Evolutionary conservation across 331 rosid species (phyloP).

Genomic region (Dryas integrifolia): DNA sequence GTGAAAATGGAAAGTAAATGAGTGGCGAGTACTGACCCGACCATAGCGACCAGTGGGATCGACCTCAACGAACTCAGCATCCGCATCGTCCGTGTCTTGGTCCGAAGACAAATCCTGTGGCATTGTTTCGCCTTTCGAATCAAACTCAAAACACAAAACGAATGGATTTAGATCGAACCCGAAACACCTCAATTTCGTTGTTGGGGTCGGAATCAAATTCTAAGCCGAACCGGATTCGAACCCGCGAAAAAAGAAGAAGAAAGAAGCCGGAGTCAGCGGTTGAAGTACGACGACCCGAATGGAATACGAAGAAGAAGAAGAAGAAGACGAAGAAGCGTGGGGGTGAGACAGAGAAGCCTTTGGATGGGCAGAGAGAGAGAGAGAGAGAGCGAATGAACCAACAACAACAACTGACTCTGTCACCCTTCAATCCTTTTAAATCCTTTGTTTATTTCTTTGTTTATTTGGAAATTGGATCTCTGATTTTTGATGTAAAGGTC

Average conservation of each 20-base stretch:
- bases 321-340: background rate
- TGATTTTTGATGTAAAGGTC: too few species aligned
- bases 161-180: constrained; percentile 4
- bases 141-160: background rate
- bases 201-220: background rate
- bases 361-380: background rate
- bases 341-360: constrained; percentile 9
- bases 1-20: background rate
- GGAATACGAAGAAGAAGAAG: background rate
- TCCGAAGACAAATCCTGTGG: constrained; percentile 54
- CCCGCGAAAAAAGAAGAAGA: background rate
- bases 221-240: background rate
- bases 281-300: too few species aligned
- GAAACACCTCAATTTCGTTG: constrained; percentile 21
- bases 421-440: too few species aligned
- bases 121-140: constrained; percentile 35
- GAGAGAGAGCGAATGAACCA: background rate
- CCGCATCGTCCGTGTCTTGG: constrained; percentile 58
- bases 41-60: constrained; percentile 93
- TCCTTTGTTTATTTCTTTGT: too few species aligned
- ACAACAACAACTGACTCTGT: background rate
- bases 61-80: constrained; percentile 66
- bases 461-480: too few species aligned
- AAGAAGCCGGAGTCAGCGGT: background rate
- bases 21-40: constrained; percentile 54